Evolutionary conservation across 2,329 filamentous ascomycete species (phyloP), one percentile per base, ranked within the genome.

Genomic region (Dothistroma pini): DNA sequence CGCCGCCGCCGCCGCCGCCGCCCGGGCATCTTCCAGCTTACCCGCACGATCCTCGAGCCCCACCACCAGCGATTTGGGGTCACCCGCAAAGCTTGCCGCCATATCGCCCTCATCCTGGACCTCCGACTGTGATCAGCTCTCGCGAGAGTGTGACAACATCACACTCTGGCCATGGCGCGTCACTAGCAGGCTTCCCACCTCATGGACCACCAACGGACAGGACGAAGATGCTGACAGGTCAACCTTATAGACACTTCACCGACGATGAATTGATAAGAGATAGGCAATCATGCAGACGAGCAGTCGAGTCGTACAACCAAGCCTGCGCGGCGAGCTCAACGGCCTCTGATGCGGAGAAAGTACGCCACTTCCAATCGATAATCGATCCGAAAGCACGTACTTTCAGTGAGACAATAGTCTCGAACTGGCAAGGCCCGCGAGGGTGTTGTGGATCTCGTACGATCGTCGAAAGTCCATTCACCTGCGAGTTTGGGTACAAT

Each of bases 401-500:
- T 34, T 65, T 66, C n/a, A 55, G 34, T 19, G 25, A 49, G 4
- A 52, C 47, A 14, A 55, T 44, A 19, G 47, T 57, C 9, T 50
- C 38, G 14, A 47, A 11, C 16, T 65, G 63, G 64, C 51, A 59
- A 34, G 66, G 66, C 1, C 72, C 68, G 12, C 63, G 79, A 58
- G 90, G 84, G 59, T 84, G 81, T 25, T 84, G 95, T 5, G 91
- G 91, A n/a, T 84, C 87, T 16, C 86, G 88, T 58, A 88, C 90
- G 5, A 81, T 88, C 48, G 89, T 99, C 29, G 91, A 96, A 70
- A 86, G 90, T 2, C 93, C 93, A 0, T 97, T 99, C 75, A 87
- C 83, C 52, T 97, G 93, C 74, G 92, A 97, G 71, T 97, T 97
- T 71, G 95, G 95, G 0, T 97, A 96, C 78, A 97, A 99, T 74